A percentile compares a stretch with the other conserved stretches of the same genome.
These are phyloP conservation scores for Lasiosphaeris hirsuta DNA, from an alignment of 495 filamentous ascomycete genomes.

Conservation along the genomic window DNA sequence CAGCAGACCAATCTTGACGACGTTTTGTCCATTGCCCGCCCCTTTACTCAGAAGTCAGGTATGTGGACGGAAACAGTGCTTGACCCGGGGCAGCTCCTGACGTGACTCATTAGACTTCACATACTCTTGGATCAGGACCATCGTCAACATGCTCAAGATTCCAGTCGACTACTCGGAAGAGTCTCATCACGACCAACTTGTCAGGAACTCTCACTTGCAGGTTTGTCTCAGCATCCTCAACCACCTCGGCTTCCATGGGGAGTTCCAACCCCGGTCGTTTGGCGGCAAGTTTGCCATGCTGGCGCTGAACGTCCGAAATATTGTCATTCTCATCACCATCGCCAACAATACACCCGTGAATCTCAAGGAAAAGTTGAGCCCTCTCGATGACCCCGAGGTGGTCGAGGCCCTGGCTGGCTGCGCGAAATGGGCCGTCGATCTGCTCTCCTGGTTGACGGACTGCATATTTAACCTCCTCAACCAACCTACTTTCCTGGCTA, in stretches of 20 bases:
- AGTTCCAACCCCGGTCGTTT: conserved; percentile 55
- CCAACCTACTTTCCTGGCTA: conserved; percentile 45
- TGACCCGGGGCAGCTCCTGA: conserved; percentile 29
- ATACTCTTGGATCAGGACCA: conserved; percentile 55
- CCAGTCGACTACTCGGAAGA: conserved; percentile 69
- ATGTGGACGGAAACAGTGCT: neutral
- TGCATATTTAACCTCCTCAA: conserved; percentile 61
- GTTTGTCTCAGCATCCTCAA: conserved; percentile 68
- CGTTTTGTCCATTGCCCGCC: conserved; percentile 62
- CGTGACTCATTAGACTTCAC: conserved; percentile 44
- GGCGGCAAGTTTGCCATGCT: conserved; percentile 70
- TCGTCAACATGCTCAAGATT: conserved; percentile 63
- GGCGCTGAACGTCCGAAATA: conserved; percentile 67
- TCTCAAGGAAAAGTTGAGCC: conserved; percentile 41
- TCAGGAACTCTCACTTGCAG: conserved; percentile 63
- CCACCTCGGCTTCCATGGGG: conserved; percentile 62
- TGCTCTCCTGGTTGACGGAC: conserved; percentile 67
- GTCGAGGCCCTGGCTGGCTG: conserved; percentile 55
- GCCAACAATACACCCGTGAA: conserved; percentile 47
- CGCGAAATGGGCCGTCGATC: conserved; percentile 62
- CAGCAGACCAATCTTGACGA: conserved; percentile 67
- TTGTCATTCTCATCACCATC: conserved; percentile 63
- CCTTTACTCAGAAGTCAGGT: conserved; percentile 40
- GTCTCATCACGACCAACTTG: conserved; percentile 63
- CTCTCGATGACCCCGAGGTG: conserved; percentile 63